phyloP scores from a whole-genome alignment of 345 rosid genomes.

The Salix caprea region DNA sequence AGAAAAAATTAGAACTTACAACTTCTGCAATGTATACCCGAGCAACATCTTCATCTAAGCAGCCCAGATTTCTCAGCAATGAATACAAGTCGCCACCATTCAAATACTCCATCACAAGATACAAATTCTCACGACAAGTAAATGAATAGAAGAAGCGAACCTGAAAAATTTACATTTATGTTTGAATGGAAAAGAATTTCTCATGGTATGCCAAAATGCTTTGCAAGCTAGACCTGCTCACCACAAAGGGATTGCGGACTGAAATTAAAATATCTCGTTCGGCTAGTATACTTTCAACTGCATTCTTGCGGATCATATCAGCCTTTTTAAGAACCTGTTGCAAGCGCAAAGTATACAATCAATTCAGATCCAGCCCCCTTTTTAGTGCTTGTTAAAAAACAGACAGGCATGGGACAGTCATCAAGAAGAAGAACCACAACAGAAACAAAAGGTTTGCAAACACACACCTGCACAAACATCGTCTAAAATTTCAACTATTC shows the following conservation, averaged over 20 bases:
- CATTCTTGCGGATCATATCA: slow-evolving; percentile 98
- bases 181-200: slow-evolving; percentile 23
- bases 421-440: background rate
- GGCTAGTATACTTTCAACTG: slow-evolving; percentile 98
- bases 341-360: slow-evolving; percentile 15
- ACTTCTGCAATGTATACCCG: slow-evolving; percentile 98
- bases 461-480: background rate
- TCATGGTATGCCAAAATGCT: slow-evolving; percentile 20
- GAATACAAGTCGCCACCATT: slow-evolving; percentile 99
- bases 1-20: slow-evolving; percentile 47
- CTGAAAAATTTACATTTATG: slow-evolving; percentile 44
- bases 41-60: slow-evolving; percentile 96
- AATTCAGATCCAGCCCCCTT: background rate
- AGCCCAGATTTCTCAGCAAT: slow-evolving; percentile 89
- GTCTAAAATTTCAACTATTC: background rate
- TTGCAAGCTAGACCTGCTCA: slow-evolving; percentile 55
- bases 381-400: background rate
- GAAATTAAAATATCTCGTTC: slow-evolving; percentile 99
- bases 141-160: slow-evolving; percentile 99
- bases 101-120: slow-evolving; percentile 99
- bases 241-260: slow-evolving; percentile 99
- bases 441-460: background rate
- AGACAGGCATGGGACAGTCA: background rate
- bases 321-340: slow-evolving; percentile 95
- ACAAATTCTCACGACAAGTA: slow-evolving; percentile 96